Evolutionary conservation across 352 stramenopile genomes (phyloP), one percentile per base, ranked within the genome.

Genomic region (Pythium oligandrum): DNA sequence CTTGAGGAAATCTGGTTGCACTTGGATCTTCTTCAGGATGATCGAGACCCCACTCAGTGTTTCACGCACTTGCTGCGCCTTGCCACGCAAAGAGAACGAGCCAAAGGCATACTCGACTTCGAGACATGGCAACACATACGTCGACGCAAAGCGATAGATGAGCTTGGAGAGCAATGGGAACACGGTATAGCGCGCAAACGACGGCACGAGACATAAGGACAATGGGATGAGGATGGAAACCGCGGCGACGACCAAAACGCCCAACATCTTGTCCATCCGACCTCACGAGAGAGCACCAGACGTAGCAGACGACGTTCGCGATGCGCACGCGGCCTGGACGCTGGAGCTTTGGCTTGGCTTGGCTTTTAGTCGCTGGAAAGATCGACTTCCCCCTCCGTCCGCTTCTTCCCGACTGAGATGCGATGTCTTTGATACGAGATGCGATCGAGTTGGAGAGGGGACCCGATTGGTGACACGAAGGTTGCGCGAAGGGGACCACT

Each of bases 151-250:
- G 44, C 45, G 51, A 49, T 66, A 51, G 39, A 70, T 59, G 42
- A 70, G 48, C 44, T 51, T 55, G 35, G 57, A 60, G 35, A 70
- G 57, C 38, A 70, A 32, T 11, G 62, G 62, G 36, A 70, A 70
- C 6, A 70, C 59, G 11, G 62, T 70, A 49, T 58, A 65, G 7
- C 53, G 55, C 38, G 52, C 62, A 44, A 70, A 64, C 36, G 62
- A 59, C 53, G 62, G 62, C 40, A 70, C 54, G 37, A 66, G 45
- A 44, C 62, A 70, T 12, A 65, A 52, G 42, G 54, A 66, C 6
- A 70, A 43, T 46, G 62, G 62, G 38, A 70, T 53, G 44, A 68
- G 55, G 37, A 68, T 51, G 44, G 60, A 64, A 26, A 68, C 46
- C 4, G 57, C 43, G 34, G 55, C 55, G 32, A 63, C 55, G 30